These are phyloP conservation scores for Apophysomyces trapeziformis DNA, from an alignment of 371 early-diverging fungal species.

Conservation along the genomic window DNA sequence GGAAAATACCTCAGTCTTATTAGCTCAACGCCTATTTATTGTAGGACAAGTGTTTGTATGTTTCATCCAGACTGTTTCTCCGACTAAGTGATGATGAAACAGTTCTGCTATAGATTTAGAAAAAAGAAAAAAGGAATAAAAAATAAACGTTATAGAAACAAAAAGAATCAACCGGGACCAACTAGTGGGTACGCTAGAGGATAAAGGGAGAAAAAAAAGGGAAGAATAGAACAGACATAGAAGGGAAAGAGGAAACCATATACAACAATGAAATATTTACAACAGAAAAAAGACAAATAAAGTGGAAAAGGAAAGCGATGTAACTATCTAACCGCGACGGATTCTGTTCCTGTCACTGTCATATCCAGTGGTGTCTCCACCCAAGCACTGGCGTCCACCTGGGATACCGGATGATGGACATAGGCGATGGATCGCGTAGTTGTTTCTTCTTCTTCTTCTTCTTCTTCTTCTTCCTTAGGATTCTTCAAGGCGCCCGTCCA, in stretches of 20 bases:
- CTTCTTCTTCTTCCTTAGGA: not conserved
- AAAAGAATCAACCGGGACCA: not conserved
- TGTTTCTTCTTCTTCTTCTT: not conserved
- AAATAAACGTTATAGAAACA: no score
- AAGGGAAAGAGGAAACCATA: not conserved
- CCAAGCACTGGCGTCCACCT: constrained; percentile 4
- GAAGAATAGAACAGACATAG: not conserved
- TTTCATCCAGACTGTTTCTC: no score
- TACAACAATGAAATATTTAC: constrained; percentile 1
- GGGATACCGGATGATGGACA: constrained; percentile 10
- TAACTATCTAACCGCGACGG: not conserved
- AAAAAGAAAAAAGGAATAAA: no score
- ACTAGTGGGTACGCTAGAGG: not conserved
- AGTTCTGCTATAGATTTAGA: no score
- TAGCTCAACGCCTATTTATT: no score
- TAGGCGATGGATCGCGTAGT: constrained; percentile 4
- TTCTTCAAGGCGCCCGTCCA: constrained; percentile 41
- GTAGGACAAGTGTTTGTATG: no score
- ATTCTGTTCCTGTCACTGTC: not conserved
- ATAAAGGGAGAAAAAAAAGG: not conserved
- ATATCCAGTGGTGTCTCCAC: not conserved
- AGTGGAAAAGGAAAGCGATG: not conserved
- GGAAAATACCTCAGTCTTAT: no score
- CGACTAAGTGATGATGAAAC: no score
- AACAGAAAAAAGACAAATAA: not conserved